phyloP scores from a whole-genome alignment of 495 filamentous ascomycete species.

The Pyronema omphalodes region DNA sequence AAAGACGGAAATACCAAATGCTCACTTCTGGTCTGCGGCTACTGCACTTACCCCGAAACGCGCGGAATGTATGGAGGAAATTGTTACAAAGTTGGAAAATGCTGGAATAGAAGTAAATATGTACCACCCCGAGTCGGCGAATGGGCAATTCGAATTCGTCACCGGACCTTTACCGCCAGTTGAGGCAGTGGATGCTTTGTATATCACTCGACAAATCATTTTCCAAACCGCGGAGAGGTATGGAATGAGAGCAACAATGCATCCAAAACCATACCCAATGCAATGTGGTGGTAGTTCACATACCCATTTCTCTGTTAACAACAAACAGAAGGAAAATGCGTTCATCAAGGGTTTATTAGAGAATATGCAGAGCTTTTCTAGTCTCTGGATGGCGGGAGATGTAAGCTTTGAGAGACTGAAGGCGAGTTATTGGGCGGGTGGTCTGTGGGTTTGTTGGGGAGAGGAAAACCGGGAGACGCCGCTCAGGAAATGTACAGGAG shows the following conservation, averaged over 20 bases:
- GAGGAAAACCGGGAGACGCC: constrained; percentile 57
- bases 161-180: constrained; percentile 47
- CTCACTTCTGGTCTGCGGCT: constrained; percentile 45
- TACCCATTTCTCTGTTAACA: constrained; percentile 43
- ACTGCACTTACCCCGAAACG: constrained; percentile 36
- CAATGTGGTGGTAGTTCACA: constrained; percentile 48
- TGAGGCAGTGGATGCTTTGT: constrained; percentile 50
- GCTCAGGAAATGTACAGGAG: constrained; percentile 38
- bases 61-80: constrained; percentile 44
- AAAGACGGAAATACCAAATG: constrained; percentile 21
- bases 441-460: constrained; percentile 57
- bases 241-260: constrained; percentile 51
- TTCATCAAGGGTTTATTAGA: constrained; percentile 52
- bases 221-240: constrained; percentile 37
- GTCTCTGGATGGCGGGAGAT: constrained; percentile 42
- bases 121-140: constrained; percentile 58
- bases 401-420: constrained; percentile 43
- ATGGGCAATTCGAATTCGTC: constrained; percentile 69
- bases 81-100: constrained; percentile 35
- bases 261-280: constrained; percentile 47
- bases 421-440: constrained; percentile 56
- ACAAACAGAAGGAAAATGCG: constrained; percentile 26
- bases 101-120: constrained; percentile 52
- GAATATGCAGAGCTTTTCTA: constrained; percentile 45
- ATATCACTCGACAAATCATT: constrained; percentile 56